Evolutionary conservation across 192 early-diverging fungal genomes (phyloP).

Genomic region (Umbelopsis sp.): DNA sequence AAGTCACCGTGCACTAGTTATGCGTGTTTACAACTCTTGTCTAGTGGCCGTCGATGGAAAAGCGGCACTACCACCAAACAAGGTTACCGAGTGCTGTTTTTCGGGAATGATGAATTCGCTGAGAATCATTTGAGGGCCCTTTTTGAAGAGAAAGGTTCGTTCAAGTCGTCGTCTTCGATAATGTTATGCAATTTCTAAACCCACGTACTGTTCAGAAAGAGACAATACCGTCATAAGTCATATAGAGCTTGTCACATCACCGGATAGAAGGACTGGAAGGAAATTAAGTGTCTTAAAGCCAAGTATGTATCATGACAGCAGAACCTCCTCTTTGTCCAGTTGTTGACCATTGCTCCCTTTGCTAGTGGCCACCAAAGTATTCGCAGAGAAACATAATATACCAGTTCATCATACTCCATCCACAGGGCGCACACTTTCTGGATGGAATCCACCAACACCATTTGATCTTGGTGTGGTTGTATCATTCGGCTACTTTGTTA

Average conservation of each 20-base stretch:
- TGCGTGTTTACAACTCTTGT: not conserved
- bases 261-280: slow-evolving; percentile 41
- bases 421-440: slow-evolving; percentile 39
- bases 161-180: slow-evolving; percentile 21
- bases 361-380: slow-evolving; percentile 49
- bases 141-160: slow-evolving; percentile 48
- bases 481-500: slow-evolving; percentile 91
- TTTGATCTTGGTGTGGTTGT: slow-evolving; percentile 92
- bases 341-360: not conserved
- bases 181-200: not conserved
- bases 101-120: slow-evolving; percentile 88
- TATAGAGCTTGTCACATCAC: slow-evolving; percentile 34
- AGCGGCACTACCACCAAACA: not conserved
- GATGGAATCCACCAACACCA: slow-evolving; percentile 47
- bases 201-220: slow-evolving; percentile 31
- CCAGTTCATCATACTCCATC: slow-evolving; percentile 53
- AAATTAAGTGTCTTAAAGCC: slow-evolving; percentile 18
- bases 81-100: slow-evolving; percentile 65
- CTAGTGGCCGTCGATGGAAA: not conserved
- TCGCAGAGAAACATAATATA: slow-evolving; percentile 45
- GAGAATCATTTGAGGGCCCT: slow-evolving; percentile 59
- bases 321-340: not conserved
- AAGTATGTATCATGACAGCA: slow-evolving; percentile 19
- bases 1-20: not conserved
- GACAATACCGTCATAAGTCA: slow-evolving; percentile 25